Base-by-base conservation (phyloP, 2,329 filamentous ascomycete species). In the Cladosporium sphaerospermum region DNA sequence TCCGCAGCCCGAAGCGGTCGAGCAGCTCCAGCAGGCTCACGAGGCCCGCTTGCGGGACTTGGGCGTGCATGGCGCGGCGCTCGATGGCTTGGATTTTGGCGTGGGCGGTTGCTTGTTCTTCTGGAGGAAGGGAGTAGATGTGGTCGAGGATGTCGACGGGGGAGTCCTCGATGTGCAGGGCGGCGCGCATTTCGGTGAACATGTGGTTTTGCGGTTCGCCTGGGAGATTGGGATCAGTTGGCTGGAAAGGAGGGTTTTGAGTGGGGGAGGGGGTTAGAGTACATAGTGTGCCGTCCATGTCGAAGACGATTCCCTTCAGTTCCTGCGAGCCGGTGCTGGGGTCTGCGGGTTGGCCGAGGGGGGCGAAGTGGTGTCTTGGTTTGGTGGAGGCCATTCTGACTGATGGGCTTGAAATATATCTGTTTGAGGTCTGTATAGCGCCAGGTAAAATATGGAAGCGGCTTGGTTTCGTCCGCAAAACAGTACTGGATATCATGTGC, bases 241-340 rank as follows among this genome's bases (percentile, higher is more conserved):
- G n/a, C n/a, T n/a, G n/a, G n/a, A n/a, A n/a, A n/a, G 18, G 9
- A 7, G 18, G 11, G 7, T 2, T 34, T 9, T 6, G n/a, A 16
- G 13, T 45, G 7, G 43, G 43, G 10, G 9, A 23, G 14, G 28
- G 11, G 43, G 2, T 33, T 33, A 6, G 43, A 32, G 14, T 46
- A 95, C 91, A 96, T 56, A 97, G 72, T 19, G 92, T 99, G 3
- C 92, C 92, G 70, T 99, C 92, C 58, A 99, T 88, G 72, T 99
- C 92, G 71, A 97, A 97, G 11, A 97, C 75, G 23, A 85, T 77
- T 2, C 82, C 82, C 61, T 76, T 75, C 53, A 85, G 63, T 31
- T 62, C 63, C 40, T 77, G 75, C 14, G 70, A 69, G 45, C 65
- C 59, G 16, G 61, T 57, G 16, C 50, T 55, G 43, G 48, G 51